Conservation (phyloP, 1,284 basidiomycete species). For the Marasmius tenuissimus region DNA sequence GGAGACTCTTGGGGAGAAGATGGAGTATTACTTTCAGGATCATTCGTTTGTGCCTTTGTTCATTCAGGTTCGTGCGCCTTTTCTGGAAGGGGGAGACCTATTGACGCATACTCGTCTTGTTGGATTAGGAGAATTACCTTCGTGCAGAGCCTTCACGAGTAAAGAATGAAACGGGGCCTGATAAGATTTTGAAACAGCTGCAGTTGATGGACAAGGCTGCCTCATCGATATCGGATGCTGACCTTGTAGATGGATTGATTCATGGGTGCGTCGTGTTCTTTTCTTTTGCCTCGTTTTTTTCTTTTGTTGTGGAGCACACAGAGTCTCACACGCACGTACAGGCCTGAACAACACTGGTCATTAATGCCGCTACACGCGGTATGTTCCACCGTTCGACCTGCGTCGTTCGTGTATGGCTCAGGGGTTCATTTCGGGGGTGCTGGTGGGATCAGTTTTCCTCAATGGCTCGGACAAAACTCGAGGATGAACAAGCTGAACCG, state of each 20-base stretch:
- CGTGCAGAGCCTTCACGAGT: conserved; percentile 75
- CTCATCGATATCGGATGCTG: conserved; percentile 91
- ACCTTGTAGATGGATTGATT: conserved; percentile 93
- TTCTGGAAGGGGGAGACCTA: not conserved
- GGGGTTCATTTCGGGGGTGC: conserved; percentile 69
- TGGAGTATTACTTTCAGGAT: conserved; percentile 97
- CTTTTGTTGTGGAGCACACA: not conserved
- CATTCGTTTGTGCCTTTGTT: conserved; percentile 93
- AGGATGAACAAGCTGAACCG: conserved; percentile 84
- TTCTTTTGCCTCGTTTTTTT: not conserved
- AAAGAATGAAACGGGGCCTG: conserved; percentile 60
- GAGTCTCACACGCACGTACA: conserved; percentile 27
- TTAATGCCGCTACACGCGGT: conserved; percentile 94
- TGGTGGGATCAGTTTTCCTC: conserved; percentile 76
- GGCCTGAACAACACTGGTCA: conserved; percentile 94
- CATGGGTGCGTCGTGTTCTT: conserved; percentile 67
- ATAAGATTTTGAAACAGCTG: conserved; percentile 70
- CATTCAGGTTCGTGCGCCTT: conserved; percentile 79
- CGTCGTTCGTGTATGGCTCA: conserved; percentile 77
- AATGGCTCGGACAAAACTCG: conserved; percentile 98
- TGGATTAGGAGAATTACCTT: conserved; percentile 82
- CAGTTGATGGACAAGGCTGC: conserved; percentile 87
- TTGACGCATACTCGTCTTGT: not conserved
- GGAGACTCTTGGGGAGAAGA: conserved; percentile 87
- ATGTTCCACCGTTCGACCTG: conserved; percentile 84